Evolutionary conservation across 1,139 yeast genomes (phyloP).

Genomic region (Meyerozyma guilliermondii): DNA sequence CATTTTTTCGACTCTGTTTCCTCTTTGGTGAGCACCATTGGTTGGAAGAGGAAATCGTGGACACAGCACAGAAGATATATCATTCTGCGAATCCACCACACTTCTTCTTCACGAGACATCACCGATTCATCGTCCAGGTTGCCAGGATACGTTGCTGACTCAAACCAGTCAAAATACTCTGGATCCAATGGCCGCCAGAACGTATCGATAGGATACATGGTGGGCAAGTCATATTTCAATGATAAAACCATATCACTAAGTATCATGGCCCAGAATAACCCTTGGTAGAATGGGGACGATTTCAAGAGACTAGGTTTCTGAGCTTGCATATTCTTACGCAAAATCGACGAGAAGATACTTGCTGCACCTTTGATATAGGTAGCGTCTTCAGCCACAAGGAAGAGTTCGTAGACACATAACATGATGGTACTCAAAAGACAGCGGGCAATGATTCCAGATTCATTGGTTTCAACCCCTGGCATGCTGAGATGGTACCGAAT

Average conservation of each 20-base stretch:
- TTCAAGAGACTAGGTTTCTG: constrained; percentile 17
- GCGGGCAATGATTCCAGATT: constrained; percentile 26
- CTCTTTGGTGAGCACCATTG: constrained; percentile 21
- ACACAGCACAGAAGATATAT: constrained; percentile 21
- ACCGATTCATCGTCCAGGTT: not conserved
- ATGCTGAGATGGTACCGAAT: constrained; percentile 25
- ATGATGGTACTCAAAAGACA: constrained; percentile 34
- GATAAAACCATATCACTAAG: constrained; percentile 32
- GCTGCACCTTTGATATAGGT: constrained; percentile 35
- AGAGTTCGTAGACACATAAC: constrained; percentile 36
- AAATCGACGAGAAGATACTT: constrained; percentile 24
- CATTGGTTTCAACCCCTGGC: constrained; percentile 19
- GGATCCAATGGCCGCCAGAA: constrained; percentile 32
- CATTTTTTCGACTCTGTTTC: constrained; percentile 20
- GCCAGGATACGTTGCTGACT: constrained; percentile 5
- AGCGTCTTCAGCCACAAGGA: constrained; percentile 32
- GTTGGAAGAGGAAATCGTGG: constrained; percentile 25
- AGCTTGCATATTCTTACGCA: constrained; percentile 15
- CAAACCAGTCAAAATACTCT: constrained; percentile 21
- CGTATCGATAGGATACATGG: constrained; percentile 24
- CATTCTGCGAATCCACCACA: constrained; percentile 37
- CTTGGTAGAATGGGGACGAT: constrained; percentile 25
- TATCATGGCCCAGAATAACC: constrained; percentile 35
- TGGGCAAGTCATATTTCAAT: constrained; percentile 25
- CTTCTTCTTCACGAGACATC: constrained; percentile 12